Base-by-base conservation (phyloP, 2,329 filamentous ascomycete species). In the Ceratocystiopsis minuta region DNA sequence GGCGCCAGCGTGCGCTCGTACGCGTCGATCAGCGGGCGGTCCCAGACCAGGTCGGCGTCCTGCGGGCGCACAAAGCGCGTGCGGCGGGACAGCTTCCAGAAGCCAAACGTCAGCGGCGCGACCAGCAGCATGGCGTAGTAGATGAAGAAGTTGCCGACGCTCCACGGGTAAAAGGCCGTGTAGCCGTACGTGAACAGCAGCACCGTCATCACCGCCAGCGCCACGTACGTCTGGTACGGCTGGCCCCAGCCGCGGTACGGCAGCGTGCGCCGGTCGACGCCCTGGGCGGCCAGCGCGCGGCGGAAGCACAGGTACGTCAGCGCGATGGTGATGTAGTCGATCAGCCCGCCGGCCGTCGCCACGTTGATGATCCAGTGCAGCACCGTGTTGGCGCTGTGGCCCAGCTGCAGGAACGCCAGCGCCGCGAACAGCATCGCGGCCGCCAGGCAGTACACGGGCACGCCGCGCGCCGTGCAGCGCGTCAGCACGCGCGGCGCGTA, bases 391-490 rank as follows among this genome's bases (percentile, higher is more conserved):
- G 72, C 64, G 42, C 60, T 56, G 50, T 65, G 66, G 34, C 64
- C 70, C 36, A 78, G 62, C 51, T 77, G 70, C 48, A 79, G 55
- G 56, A 81, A 80, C 11, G 70, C 70, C 28, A 82, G 59, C 34
- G 80, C 64, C 1, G 72, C 68, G 52, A 82, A 74, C 2, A 67
- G 49, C 51, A 80, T 67, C 2, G 72, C 68, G 28, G 74, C 54
- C 1, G 53, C 49, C 35, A 81, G 75, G 45, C 69, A 75, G 53
- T 75, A 78, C 47, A 78, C 66, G 0, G 78, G 78, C 6, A 82
- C 71, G 18, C 74, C 74, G 36, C 60, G 60, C 46, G 59, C 65
- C 9, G 69, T 73, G 49, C 69, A 74, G 49, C 61, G 66, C 6
- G 63, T 61, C 42, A 76, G 62, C 45, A 75, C 49, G 28, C 50